Conservation (phyloP, 2,329 filamentous ascomycete species). For the Alternaria sp. region DNA sequence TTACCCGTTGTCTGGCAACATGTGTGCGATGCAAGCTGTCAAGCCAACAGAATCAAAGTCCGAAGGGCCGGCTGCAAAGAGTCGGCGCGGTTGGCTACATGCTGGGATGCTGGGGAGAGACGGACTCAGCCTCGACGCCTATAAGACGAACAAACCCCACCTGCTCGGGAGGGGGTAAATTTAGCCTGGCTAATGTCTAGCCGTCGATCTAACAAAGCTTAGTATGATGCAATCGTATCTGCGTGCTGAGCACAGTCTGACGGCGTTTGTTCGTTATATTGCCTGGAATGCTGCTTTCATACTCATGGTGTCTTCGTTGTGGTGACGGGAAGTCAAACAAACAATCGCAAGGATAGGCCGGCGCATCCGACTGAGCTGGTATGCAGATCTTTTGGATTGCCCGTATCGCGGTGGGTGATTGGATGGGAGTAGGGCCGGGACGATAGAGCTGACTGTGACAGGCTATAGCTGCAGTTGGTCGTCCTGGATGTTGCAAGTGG, state of each 20-base stretch:
- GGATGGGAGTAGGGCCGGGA: background rate
- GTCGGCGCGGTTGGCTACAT: conserved; percentile 26
- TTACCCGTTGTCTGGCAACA: conserved; percentile 19
- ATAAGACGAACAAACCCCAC: conserved; percentile 22
- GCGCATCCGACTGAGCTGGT: background rate
- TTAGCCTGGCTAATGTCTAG: conserved; percentile 13
- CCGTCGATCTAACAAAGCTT: conserved; percentile 14
- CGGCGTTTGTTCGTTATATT: background rate
- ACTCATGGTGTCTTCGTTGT: background rate
- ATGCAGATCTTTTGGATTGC: background rate
- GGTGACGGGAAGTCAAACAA: background rate
- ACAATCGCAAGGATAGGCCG: background rate
- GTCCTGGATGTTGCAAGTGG: conserved; percentile 5
- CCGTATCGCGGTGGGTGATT: background rate
- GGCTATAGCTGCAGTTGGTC: conserved; percentile 4
- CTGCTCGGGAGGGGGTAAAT: conserved; percentile 21
- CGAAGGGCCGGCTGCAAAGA: conserved; percentile 23
- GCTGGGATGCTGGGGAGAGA: conserved; percentile 16
- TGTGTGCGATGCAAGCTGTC: conserved; percentile 24
- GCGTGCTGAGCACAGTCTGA: background rate
- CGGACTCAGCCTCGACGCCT: conserved; percentile 30
- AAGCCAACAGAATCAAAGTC: conserved; percentile 27
- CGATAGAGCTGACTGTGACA: conserved; percentile 1
- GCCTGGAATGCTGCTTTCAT: background rate
- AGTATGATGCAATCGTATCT: background rate